These are phyloP conservation scores for Cucumis sativus DNA, from an alignment of 306 rosid species.

Conservation along the genomic window Cucumber_9930_V3 NC_026657.2:37521501-37522000, in stretches of 20 bases:
- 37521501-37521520: no score
- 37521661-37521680: conserved; percentile 75
- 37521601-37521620: no score
- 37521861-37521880: conserved; percentile 60
- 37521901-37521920: conserved; percentile 58
- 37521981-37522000: conserved; percentile 62
- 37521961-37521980: conserved; percentile 51
- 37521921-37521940: conserved; percentile 72
- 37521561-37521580: no score
- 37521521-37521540: no score
- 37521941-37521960: conserved; percentile 56
- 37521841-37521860: conserved; percentile 22
- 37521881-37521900: conserved; percentile 40
- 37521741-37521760: no score
- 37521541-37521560: no score
- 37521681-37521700: conserved; percentile 9
- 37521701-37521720: no score
- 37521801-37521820: conserved; percentile 42
- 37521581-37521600: no score
- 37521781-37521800: conserved; percentile 68
- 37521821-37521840: conserved; percentile 64
- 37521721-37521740: no score
- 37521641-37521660: no score
- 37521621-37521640: no score
- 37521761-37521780: conserved; percentile 77